Base-by-base conservation (phyloP, 2,329 filamentous ascomycete genomes). In the Thelonectria rubi region DNA sequence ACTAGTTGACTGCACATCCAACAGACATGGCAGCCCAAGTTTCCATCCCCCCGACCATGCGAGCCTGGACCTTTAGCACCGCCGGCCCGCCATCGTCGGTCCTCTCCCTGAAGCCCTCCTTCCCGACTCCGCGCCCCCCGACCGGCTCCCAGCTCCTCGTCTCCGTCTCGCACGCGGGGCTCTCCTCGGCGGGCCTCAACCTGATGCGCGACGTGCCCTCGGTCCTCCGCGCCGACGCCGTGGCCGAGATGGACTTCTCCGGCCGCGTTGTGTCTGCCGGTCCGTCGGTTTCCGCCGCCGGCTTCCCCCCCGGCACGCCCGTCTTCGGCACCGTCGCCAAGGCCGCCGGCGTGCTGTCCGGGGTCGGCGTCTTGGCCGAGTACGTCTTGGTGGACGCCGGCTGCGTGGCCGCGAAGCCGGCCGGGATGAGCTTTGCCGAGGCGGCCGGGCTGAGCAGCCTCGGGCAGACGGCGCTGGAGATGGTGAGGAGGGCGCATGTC, bases 391-490 rank as follows among this genome's bases (percentile, higher is more conserved):
- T 48, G 10, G 21, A 48, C 17, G 46, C 46, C 21, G 46, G 17
- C 24, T 30, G 24, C 9, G 46, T 48, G 46, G 46, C 46, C 24
- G 46, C 30, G 7, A 48, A 48, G 46, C 46, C 46, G 5, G 14
- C 14, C 5, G 10, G 14, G 5, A 48, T 48, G 46, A 48, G 24
- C 24, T 48, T 48, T 32, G 46, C 46, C 21, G 46, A 48, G 24
- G 46, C 15, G 15, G 46, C 46, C n/a, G 46, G 46, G 15, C 30
- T 48, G 46, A 48, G 46, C 24, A 30, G 24, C 30, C n/a, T 48
- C n/a, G 46, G 46, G 46, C 46, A 48, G 46, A 30, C 21, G 14
- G 46, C 46, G 46, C n/a, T 48, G 46, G 46, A 48, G 30, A 48
- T 48, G 46, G 24, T 48, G 2, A 48, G n/a, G 46, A 21, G 46